phyloP scores from a whole-genome alignment of 495 filamentous ascomycete genomes.

The Penicillium lagena region DNA sequence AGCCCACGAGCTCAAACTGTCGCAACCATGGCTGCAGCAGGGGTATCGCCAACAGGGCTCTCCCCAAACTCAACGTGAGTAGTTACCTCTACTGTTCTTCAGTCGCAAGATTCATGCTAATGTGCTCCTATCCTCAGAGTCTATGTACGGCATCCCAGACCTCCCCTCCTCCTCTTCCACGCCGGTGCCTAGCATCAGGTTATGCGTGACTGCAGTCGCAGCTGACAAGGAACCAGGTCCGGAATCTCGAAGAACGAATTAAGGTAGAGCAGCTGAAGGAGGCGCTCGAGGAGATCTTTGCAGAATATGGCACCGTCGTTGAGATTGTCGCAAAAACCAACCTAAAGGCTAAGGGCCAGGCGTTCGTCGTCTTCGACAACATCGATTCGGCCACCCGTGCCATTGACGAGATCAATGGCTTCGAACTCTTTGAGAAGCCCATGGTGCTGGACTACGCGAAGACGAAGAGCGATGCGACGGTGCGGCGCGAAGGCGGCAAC shows the following conservation, averaged over 20 bases:
- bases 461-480: conserved; percentile 83
- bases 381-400: conserved; percentile 69
- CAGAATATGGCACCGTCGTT: conserved; percentile 82
- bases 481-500: conserved; percentile 60
- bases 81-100: neutral
- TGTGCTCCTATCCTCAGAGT: conserved; percentile 29
- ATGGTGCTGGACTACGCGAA: conserved; percentile 84
- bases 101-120: conserved; percentile 9
- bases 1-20: conserved; percentile 17
- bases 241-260: conserved; percentile 89
- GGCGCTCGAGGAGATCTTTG: conserved; percentile 72
- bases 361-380: conserved; percentile 89
- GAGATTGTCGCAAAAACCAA: conserved; percentile 92
- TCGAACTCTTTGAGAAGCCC: conserved; percentile 89
- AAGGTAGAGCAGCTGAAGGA: conserved; percentile 74
- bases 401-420: conserved; percentile 86
- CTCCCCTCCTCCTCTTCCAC: conserved; percentile 7
- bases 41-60: conserved; percentile 18
- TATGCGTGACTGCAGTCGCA: conserved; percentile 1
- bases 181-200: too few species aligned
- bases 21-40: conserved; percentile 35
- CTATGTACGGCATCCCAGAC: conserved; percentile 38
- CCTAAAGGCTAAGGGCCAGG: conserved; percentile 89
- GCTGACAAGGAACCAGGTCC: conserved; percentile 47
- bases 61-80: conserved; percentile 47